Evolutionary conservation across 148 eudicot genomes (phyloP), one percentile per base, ranked within the genome.

Genomic region (Rhododendron williamsianum): DNA sequence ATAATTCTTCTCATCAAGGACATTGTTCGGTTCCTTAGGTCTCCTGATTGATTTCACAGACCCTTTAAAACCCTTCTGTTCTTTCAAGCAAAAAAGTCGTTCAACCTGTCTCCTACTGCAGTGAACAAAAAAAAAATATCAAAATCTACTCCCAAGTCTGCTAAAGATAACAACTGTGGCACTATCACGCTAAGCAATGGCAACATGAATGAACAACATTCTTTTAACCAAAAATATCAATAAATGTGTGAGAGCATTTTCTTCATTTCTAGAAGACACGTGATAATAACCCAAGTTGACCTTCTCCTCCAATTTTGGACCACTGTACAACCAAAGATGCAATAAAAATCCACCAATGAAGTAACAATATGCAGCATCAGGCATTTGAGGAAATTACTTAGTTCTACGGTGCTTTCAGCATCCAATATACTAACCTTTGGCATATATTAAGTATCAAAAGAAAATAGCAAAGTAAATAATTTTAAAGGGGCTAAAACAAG

Each of bases 1-100:
- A 80, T 89, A 86, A 82, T 92, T 91, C 90, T 94, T 97, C 49
- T 93, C 98, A 41, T 92, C 89, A 56, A 85, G 84, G 72, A 86
- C 88, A 88, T 76, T 35, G 83, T 80, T 88, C 83, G 76, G 76
- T 87, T 91, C 92, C 87, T 89, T 95, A 51, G 85, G 82, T 67
- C 89, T 94, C 86, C 91, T 95, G 8, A 82, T 41, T 63, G 92
- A 87, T 89, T 82, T 93, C 19, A 91, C 76, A 48, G 83, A 63
- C 84, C 92, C 91, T 86, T 83, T 91, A 21, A 84, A 41, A 76
- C 52, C 80, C 89, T 91, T 94, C 78, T 85, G 86, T 36, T 89
- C 95, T 87, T 86, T 91, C 83, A 89, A 90, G 89, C 90, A 92
- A 79, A 48, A 80, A 45, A 94, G 85, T 36, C 76, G 91, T 49